These are phyloP conservation scores for Pleurotus pulmonarius DNA, from an alignment of 768 basidiomycete genomes.

Conservation along the genomic window DNA sequence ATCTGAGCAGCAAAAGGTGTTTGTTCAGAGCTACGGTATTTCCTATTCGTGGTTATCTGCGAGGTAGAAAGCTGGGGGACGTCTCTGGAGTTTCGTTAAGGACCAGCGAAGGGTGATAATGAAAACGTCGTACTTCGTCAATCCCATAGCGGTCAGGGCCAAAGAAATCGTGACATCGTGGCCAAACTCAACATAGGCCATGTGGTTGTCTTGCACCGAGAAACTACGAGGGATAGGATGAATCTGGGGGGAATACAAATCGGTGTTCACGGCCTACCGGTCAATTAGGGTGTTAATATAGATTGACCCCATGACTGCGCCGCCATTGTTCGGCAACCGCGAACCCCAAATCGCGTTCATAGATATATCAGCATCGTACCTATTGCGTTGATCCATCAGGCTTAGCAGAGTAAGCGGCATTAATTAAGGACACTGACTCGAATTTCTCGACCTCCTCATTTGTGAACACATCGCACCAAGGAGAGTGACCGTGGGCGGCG, in stretches of 20 bases:
- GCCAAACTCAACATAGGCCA: slow-evolving; percentile 39
- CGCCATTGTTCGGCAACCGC: slow-evolving; percentile 25
- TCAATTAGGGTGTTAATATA: slow-evolving; percentile 36
- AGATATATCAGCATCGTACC: slow-evolving; percentile 35
- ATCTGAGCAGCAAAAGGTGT: slow-evolving; percentile 41
- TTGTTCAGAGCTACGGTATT: slow-evolving; percentile 34
- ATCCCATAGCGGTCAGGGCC: slow-evolving; percentile 30
- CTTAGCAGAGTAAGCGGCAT: background rate
- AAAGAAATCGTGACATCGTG: slow-evolving; percentile 38
- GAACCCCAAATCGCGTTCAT: slow-evolving; percentile 34
- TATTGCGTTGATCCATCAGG: slow-evolving; percentile 6
- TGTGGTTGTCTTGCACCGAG: slow-evolving; percentile 23
- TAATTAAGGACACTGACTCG: slow-evolving; percentile 23
- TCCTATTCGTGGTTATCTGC: slow-evolving; percentile 22
- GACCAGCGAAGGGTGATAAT: background rate
- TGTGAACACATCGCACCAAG: slow-evolving; percentile 37
- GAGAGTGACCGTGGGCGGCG: slow-evolving; percentile 30
- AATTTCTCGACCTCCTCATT: slow-evolving; percentile 27
- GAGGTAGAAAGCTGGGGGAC: slow-evolving; percentile 20
- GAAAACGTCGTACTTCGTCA: slow-evolving; percentile 21
- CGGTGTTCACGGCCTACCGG: slow-evolving; percentile 18
- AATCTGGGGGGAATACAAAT: slow-evolving; percentile 11
- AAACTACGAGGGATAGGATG: slow-evolving; percentile 18
- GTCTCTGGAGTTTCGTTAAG: slow-evolving; percentile 23
- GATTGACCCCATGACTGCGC: slow-evolving; percentile 33